Evolutionary conservation across 2,329 filamentous ascomycete species (phyloP).

Genomic region (Ascochyta pisi): DNA sequence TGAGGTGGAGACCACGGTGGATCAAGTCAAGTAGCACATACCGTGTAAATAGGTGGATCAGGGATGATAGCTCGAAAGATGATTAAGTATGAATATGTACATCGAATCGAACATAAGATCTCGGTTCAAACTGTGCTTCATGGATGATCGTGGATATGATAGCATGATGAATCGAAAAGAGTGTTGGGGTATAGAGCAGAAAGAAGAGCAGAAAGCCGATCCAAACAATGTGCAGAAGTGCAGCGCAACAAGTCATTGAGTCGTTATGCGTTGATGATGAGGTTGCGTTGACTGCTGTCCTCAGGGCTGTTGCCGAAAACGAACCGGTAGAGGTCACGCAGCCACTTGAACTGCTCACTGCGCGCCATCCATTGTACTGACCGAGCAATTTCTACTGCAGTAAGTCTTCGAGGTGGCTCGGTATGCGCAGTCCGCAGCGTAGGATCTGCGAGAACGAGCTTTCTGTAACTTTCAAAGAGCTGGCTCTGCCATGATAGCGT

Average conservation of each 20-base stretch:
- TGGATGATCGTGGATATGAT: constrained; percentile 7
- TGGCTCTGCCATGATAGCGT: constrained; percentile 71
- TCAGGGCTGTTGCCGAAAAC: constrained; percentile 87
- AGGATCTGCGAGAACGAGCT: constrained; percentile 76
- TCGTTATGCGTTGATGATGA: constrained; percentile 60
- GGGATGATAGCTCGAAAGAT: not conserved
- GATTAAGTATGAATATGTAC: constrained; percentile 11
- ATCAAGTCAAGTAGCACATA: not conserved
- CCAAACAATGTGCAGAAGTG: constrained; percentile 5
- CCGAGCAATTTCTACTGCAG: constrained; percentile 78
- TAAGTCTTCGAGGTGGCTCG: constrained; percentile 67
- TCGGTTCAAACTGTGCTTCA: constrained; percentile 6
- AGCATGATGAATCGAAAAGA: constrained; percentile 13
- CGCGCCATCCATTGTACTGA: constrained; percentile 78
- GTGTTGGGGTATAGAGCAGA: constrained; percentile 19
- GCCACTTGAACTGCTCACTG: constrained; percentile 76
- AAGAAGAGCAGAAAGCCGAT: constrained; percentile 9
- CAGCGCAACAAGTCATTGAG: not conserved
- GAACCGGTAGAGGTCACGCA: constrained; percentile 80
- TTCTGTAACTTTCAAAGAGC: constrained; percentile 80
- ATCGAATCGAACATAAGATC: constrained; percentile 4
- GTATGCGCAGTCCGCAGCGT: constrained; percentile 59
- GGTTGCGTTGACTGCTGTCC: constrained; percentile 72
- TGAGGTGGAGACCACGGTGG: not conserved
- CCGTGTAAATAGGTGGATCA: too few relatives aligned